These are phyloP conservation scores for Teunomyces tritomae DNA, from an alignment of 805 yeast species.

Conservation along the genomic window DNA sequence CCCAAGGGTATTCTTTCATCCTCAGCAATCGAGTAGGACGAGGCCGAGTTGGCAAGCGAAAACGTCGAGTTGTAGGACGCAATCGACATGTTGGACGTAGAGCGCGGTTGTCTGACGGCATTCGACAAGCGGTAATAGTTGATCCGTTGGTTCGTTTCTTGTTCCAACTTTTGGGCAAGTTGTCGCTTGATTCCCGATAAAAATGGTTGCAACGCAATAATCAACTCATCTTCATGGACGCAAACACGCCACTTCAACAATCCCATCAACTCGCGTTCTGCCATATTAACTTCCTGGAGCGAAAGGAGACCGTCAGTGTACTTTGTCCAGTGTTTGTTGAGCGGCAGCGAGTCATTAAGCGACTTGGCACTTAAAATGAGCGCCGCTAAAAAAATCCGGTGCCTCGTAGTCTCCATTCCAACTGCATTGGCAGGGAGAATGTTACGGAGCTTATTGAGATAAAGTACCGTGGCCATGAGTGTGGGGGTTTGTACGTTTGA, in stretches of 20 bases:
- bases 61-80: conserved; percentile 16
- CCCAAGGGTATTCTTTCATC: conserved; percentile 9
- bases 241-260: conserved; percentile 84
- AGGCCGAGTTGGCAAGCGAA: conserved; percentile 16
- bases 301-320: conserved; percentile 85
- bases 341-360: conserved; percentile 89
- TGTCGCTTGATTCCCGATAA: conserved; percentile 66
- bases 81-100: conserved; percentile 11
- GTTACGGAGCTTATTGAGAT: conserved; percentile 71
- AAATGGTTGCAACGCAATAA: conserved; percentile 69
- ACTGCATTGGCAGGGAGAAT: conserved; percentile 82
- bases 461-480: conserved; percentile 87
- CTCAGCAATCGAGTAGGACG: conserved; percentile 13
- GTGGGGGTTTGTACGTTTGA: conserved; percentile 96
- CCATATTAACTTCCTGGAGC: conserved; percentile 78
- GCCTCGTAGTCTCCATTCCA: conserved; percentile 92
- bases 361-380: conserved; percentile 89
- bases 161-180: conserved; percentile 26
- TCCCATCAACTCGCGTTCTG: conserved; percentile 83
- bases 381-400: conserved; percentile 86
- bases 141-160: conserved; percentile 24
- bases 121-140: conserved; percentile 32
- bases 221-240: conserved; percentile 68
- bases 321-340: conserved; percentile 93
- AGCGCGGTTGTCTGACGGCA: conserved; percentile 10